Evolutionary conservation across 306 rosid species (phyloP), one percentile per base, ranked within the genome.

Genomic region (Lathyrus oleraceus): DNA sequence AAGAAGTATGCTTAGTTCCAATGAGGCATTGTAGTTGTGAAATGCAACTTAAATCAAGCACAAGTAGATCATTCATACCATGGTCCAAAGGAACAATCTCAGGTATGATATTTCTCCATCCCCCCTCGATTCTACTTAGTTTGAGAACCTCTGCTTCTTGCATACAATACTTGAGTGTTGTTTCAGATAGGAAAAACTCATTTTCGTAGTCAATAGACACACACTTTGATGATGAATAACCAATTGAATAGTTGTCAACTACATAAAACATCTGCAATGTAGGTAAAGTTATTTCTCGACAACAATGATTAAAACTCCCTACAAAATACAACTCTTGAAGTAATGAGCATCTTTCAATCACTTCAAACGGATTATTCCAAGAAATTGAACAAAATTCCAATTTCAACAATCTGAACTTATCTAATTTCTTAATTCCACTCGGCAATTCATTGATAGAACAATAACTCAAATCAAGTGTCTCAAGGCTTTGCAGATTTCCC

Each of bases 301-400:
- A 0, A 21, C 2, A 27, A 6, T 0, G 2, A 6, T 13, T 27
- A 57, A 27, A 57, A 57, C 19, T 13, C 0, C 2, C 2, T 27
- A 1, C 1, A 42, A 39, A 40, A 27, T 71, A 48, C 10, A 71
- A 47, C 19, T 78, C 82, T 66, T 78, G 65, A 10, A 78, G 36
- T 14, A 23, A 36, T 2, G 7, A 10, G 39, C 74, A 72, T 25
- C 36, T 7, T 39, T 5, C 36, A 60, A 76, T 76, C 15, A 69
- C 81, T 9, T 70, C 6, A n/a, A 48, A 58, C 13, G 67, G 56
- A 53, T 63, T 19, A 4, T 23, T 19, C 56, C 2, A 3, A 28
- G 0, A 0, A 39, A 52, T 12, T 0, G 0, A 0, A 61, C 75
- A 67, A 0, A 0, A 0, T 0, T 1, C 0, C 54, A 78, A 30